phyloP scores from a whole-genome alignment of 1,139 yeast genomes.

The Geotrichum citri-aurantii region DNA sequence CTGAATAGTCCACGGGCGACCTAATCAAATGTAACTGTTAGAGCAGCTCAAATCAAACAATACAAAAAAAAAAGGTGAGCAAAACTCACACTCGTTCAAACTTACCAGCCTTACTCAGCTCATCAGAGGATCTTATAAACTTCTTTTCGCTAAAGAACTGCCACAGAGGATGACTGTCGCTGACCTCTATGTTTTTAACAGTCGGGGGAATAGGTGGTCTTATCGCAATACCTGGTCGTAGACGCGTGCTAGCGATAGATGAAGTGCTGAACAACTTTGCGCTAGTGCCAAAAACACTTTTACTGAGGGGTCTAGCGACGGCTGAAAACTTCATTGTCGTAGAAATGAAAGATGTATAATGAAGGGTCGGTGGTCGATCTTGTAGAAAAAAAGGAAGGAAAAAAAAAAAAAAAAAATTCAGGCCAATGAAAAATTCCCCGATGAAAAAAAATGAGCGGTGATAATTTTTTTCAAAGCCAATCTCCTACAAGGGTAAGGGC shows the following conservation, averaged over 20 bases:
- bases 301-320: neutral
- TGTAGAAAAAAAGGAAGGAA: neutral
- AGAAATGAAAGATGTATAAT: neutral
- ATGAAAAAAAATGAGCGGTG: neutral
- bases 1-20: conserved; percentile 81
- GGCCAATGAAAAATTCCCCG: neutral
- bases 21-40: conserved; percentile 27
- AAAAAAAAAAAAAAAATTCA: neutral
- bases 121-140: conserved; percentile 55
- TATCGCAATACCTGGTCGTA: conserved; percentile 37
- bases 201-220: conserved; percentile 87
- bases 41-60: neutral
- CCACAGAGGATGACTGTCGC: conserved; percentile 92
- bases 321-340: neutral
- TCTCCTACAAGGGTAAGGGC: neutral
- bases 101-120: conserved; percentile 43
- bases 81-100: neutral
- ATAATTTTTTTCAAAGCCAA: neutral
- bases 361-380: neutral
- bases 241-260: conserved; percentile 52
- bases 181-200: conserved; percentile 61
- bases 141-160: conserved; percentile 67
- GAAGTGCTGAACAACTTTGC: conserved; percentile 29
- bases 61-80: neutral
- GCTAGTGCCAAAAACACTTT: neutral